Evolutionary conservation across 768 basidiomycete species (phyloP), one percentile per base, ranked within the genome.

Genomic region (Tulasnella sp.): DNA sequence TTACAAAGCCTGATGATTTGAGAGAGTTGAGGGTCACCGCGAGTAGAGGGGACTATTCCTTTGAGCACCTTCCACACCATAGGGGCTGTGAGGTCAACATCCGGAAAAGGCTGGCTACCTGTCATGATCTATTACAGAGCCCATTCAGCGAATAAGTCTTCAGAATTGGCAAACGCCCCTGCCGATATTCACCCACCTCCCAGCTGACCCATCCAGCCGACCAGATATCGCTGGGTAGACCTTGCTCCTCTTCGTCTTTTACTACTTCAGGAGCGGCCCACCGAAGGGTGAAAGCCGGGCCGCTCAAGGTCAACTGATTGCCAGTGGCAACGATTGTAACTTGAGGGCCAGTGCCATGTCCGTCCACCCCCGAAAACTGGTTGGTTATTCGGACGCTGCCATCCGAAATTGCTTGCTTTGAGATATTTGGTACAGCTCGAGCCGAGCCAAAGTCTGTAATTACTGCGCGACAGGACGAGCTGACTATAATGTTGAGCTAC

Each of bases 361-460:
- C n/a, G 16, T 46, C 46, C 46, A 46, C 18, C 46, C 18, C 18
- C 1, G 4, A 46, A 46, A 14, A 4, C 46, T 20, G 3, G 46
- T 14, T 46, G 12, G 46, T 14, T 2, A 16, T 16, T 16, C 16
- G 16, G 18, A 46, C 46, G 4, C 18, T 16, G 46, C 18, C 12
- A n/a, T 60, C n/a, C 18, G 18, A 18, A 46, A 46, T 14, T 2
- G 46, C 16, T 46, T 46, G 46, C 14, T 46, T 8, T 44, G 44
- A 44, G 44, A 9, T 44, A 12, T 28, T 37, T 28, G 3, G 6
- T 18, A 69, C 24, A 69, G 34, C n/a, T 24, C 64, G 31, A 5
- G 31, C 64, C 24, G 64, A 69, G 4, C 64, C 64, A 69, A 69
- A 69, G 31, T 69, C 64, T 16, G 64, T 69, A 34, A 69, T 69